Base-by-base conservation (phyloP, 768 basidiomycete species). In the Rhizopogon vinicolor region DNA sequence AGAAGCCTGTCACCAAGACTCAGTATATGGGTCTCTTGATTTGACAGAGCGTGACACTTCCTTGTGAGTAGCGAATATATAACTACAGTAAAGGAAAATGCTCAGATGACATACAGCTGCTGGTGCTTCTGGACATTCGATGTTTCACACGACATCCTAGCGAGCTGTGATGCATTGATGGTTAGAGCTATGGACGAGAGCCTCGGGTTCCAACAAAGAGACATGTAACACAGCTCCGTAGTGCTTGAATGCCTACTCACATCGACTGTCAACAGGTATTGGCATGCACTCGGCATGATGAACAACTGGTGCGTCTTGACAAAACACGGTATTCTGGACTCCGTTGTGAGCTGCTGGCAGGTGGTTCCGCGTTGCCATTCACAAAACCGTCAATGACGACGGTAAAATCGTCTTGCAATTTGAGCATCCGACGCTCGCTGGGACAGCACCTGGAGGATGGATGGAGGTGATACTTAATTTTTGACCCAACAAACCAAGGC, bases 251-350 rank as follows among this genome's bases (percentile, higher is more conserved):
- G 37, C 14, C 51, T n/a, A 46, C 57, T 65, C 43, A 66, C 53
- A 25, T 37, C 14, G 14, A 6, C 16, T 8, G 10, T 16, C 5
- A 22, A 37, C 22, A 70, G 62, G 63, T 70, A 78, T 55, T 78
- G 77, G 78, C 82, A 80, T 62, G 75, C 78, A n/a, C 77, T 79
- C 13, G 75, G 75, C 12, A 84, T 84, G 84, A 79, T 85, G 79
- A 84, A 85, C 54, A 80, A 79, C 50, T 72, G 62, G 68, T 67
- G 28, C 41, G 67, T 62, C 7, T 19, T 43, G 7, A 37, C 39
- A 29, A 31, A 43, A 25, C 7, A 31, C 22, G 5, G 16, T 22
- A 6, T 44, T 53, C 16, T 44, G 25, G 29, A 3, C 13, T n/a
- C 45, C 51, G 44, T 52, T 29, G 22, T 37, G 19, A 33, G 29